Evolutionary conservation across 1,139 yeast species (phyloP).

Genomic region (Geotrichum aggregatum): DNA sequence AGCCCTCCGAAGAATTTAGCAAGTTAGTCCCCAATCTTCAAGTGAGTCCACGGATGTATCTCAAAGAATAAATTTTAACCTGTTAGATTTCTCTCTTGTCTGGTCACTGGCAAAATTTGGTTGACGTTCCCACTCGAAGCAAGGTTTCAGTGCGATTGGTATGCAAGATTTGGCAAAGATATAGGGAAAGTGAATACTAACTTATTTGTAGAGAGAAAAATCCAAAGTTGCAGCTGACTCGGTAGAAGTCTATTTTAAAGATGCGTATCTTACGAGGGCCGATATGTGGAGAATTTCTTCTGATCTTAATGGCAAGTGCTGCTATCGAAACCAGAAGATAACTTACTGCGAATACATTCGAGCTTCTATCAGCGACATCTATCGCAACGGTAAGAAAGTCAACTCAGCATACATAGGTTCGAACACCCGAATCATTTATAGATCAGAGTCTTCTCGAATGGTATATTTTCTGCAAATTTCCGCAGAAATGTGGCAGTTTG

Average conservation of each 20-base stretch:
- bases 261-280: constrained; percentile 77
- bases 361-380: constrained; percentile 63
- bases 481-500: constrained; percentile 97
- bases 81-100: constrained; percentile 54
- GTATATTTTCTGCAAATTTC: constrained; percentile 84
- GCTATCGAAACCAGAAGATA: constrained; percentile 62
- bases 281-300: constrained; percentile 89
- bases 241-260: constrained; percentile 77
- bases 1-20: constrained; percentile 37
- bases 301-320: constrained; percentile 56
- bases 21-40: constrained; percentile 34
- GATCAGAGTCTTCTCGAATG: constrained; percentile 86
- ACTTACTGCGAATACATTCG: constrained; percentile 60
- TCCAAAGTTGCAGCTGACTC: constrained; percentile 66
- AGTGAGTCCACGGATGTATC: constrained; percentile 23
- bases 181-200: not conserved
- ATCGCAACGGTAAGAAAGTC: constrained; percentile 57
- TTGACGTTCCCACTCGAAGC: constrained; percentile 67
- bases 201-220: constrained; percentile 32
- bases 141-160: constrained; percentile 55
- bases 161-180: constrained; percentile 18
- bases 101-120: constrained; percentile 55
- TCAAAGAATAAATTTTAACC: not conserved
- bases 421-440: constrained; percentile 72
- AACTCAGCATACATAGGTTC: constrained; percentile 62